These are phyloP conservation scores for Komagataella populi DNA, from an alignment of 805 yeast species.

Conservation along the genomic window DNA sequence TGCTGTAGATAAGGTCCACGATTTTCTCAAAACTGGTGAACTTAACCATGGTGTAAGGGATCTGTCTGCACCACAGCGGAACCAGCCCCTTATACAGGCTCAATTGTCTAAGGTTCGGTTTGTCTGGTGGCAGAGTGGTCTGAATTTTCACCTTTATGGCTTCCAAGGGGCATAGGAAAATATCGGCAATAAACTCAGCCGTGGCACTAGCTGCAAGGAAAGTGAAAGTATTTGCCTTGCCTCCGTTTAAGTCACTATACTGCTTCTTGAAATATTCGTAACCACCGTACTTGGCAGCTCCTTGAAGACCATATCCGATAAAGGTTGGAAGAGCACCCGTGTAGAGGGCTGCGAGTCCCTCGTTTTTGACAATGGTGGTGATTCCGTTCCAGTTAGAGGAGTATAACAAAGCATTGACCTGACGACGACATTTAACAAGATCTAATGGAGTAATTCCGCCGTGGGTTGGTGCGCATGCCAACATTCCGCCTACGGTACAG, in stretches of 20 bases:
- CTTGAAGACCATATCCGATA: conserved; percentile 88
- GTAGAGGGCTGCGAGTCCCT: conserved; percentile 65
- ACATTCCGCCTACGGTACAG: conserved; percentile 60
- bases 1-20: conserved; percentile 65
- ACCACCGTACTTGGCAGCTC: conserved; percentile 95
- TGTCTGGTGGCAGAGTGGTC: conserved; percentile 77
- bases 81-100: conserved; percentile 71
- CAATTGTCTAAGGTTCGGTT: conserved; percentile 23
- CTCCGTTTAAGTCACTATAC: conserved; percentile 57
- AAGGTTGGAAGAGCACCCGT: conserved; percentile 90
- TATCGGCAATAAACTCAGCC: conserved; percentile 89
- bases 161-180: conserved; percentile 86
- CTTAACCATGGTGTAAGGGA: conserved; percentile 98
- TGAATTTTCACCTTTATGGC: conserved; percentile 92
- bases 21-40: conserved; percentile 91
- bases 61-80: conserved; percentile 93
- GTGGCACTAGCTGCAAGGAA: conserved; percentile 80
- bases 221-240: conserved; percentile 58
- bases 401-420: conserved; percentile 67
- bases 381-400: conserved; percentile 45
- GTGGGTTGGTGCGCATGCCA: conserved; percentile 95
- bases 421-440: conserved; percentile 85
- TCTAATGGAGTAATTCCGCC: conserved; percentile 88
- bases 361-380: conserved; percentile 46
- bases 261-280: conserved; percentile 83